Base-by-base conservation (phyloP, 345 rosid genomes). In the Kandelia obovata region DNA sequence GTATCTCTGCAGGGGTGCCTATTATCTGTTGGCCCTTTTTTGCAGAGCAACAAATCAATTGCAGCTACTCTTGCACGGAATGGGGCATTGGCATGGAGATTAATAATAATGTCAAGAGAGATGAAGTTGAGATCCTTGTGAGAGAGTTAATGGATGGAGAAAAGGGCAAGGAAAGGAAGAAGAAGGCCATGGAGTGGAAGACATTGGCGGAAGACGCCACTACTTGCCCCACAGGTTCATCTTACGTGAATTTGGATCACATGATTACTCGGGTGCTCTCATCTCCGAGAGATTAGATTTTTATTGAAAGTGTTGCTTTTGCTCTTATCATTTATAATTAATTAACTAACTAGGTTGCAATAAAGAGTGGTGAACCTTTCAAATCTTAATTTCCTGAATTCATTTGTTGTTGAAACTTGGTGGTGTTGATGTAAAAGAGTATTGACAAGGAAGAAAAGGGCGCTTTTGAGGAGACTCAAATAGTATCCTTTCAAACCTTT, bases 11-110 rank as follows among this genome's bases (percentile, higher is more conserved):
- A 0, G 75, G 72, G 0, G 65, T 76, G 46, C 73, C 72, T 0
- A 62, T 76, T 75, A 49, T 66, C 4, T 76, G 79, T 19, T 76
- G 79, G 80, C 80, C 80, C 3, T 76, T 76, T 37, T 77, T 77
- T 7, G 61, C 76, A 0, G 80, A 71, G 31, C 80, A 77, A 16
- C 73, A 23, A 23, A 71, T 76, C 0, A 77, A 67, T 34, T 71
- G 73, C 31, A 6, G 76, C 21, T 71, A 17, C 19, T 56, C 27
- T 17, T 62, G 72, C 35, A 53, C 1, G 0, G 49, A 68, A 28
- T 71, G 62, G 76, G 73, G 76, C 7, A 23, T 72, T 2, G 80
- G 76, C 27, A 63, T 72, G 67, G 80, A 76, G 59, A 76, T 76
- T 0, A 27, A 67, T 23, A 56, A 49, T 58, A 59, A 62, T 57